phyloP scores from a whole-genome alignment of 352 stramenopile species.

The Globisporangium splendens region DNA sequence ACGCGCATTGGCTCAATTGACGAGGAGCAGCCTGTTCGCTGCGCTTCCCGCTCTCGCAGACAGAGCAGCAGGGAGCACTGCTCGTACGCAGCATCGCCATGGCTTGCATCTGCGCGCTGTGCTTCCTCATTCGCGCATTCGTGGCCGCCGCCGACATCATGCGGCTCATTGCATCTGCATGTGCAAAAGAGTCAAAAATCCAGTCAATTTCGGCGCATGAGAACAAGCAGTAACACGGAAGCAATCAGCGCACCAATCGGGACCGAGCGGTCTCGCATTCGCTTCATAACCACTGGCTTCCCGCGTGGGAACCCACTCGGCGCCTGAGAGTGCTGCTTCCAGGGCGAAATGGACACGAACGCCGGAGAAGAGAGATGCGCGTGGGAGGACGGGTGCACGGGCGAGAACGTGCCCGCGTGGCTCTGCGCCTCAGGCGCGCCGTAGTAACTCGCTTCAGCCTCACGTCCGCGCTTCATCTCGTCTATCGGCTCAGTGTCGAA shows the following conservation, averaged over 20 bases:
- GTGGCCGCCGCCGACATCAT: conserved; percentile 76
- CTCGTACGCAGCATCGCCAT: conserved; percentile 9
- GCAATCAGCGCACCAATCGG: conserved; percentile 43
- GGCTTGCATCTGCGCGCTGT: conserved; percentile 37
- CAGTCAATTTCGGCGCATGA: neutral
- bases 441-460: conserved; percentile 7
- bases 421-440: conserved; percentile 17
- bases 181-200: conserved; percentile 1
- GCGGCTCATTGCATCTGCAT: conserved; percentile 62
- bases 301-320: conserved; percentile 2
- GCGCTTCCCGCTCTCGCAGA: conserved; percentile 27
- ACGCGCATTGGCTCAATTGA: conserved; percentile 35
- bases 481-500: neutral
- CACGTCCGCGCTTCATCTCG: conserved; percentile 19
- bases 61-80: conserved; percentile 21
- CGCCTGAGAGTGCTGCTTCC: conserved; percentile 30
- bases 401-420: conserved; percentile 4
- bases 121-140: conserved; percentile 66
- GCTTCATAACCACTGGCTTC: conserved; percentile 36
- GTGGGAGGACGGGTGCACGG: conserved; percentile 10
- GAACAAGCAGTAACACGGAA: no score
- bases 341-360: conserved; percentile 46
- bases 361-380: conserved; percentile 10
- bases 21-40: conserved; percentile 14
- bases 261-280: conserved; percentile 61